Conservation (phyloP, 805 yeast species). For the Ogataea trehaloabstinens region DNA sequence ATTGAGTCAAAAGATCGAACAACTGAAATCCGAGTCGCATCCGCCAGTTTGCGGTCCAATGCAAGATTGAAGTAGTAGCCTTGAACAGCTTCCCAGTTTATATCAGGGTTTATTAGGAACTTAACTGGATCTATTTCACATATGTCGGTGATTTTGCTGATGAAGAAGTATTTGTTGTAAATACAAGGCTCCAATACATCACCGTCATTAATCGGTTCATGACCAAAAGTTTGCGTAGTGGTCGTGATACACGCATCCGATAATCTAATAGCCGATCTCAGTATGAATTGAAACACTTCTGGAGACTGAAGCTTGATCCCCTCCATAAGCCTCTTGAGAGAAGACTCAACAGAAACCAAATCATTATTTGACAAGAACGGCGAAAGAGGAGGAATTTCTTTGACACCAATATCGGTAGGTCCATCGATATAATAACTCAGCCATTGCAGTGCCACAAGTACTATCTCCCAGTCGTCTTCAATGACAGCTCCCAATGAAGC, state of each 20-base stretch:
- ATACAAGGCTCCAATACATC: slow-evolving; percentile 39
- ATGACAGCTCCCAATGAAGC: slow-evolving; percentile 78
- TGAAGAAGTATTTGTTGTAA: slow-evolving; percentile 54
- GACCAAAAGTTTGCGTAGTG: slow-evolving; percentile 10
- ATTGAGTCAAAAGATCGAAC: slow-evolving; percentile 52
- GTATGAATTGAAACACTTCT: slow-evolving; percentile 46
- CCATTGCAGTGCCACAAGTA: slow-evolving; percentile 73
- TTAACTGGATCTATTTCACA: slow-evolving; percentile 51
- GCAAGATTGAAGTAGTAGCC: slow-evolving; percentile 46
- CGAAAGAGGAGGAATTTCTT: slow-evolving; percentile 42
- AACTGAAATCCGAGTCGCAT: slow-evolving; percentile 46
- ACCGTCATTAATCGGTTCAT: slow-evolving; percentile 18
- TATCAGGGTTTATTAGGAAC: slow-evolving; percentile 41
- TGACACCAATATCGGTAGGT: slow-evolving; percentile 40
- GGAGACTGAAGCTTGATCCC: slow-evolving; percentile 56
- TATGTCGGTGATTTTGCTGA: slow-evolving; percentile 52
- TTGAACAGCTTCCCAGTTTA: slow-evolving; percentile 49
- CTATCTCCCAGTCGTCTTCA: slow-evolving; percentile 61
- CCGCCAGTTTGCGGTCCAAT: slow-evolving; percentile 39
- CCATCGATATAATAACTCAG: slow-evolving; percentile 70
- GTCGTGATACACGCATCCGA: slow-evolving; percentile 30
- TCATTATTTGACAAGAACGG: slow-evolving; percentile 46
- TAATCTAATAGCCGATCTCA: slow-evolving; percentile 45
- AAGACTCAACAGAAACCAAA: slow-evolving; percentile 47
- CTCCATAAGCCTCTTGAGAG: slow-evolving; percentile 60